Conservation (phyloP, 495 filamentous ascomycete genomes). For the Apiosordaria backusii region DNA sequence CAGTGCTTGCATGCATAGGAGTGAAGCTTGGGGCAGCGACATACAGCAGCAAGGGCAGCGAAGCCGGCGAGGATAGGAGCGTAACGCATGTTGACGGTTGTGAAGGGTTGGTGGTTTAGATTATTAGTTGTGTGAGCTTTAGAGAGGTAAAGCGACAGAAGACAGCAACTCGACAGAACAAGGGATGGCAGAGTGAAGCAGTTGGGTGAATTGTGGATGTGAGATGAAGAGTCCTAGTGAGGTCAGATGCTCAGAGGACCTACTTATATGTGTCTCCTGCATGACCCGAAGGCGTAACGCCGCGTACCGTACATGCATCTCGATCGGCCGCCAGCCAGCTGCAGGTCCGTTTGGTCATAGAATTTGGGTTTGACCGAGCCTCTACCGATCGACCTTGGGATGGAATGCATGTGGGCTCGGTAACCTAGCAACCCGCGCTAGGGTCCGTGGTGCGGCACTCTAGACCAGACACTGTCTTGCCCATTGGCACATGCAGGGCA, state of each 20-base stretch:
- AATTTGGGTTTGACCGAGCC: neutral
- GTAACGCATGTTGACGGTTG: constrained; percentile 28
- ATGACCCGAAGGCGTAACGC: neutral
- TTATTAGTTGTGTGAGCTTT: neutral
- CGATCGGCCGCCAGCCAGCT: constrained; percentile 3
- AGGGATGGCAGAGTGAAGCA: neutral
- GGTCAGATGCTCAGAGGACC: neutral
- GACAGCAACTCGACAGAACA: neutral
- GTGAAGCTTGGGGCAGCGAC: neutral
- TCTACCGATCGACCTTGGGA: constrained; percentile 1
- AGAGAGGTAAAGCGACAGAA: neutral
- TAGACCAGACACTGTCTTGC: neutral
- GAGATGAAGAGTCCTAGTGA: neutral
- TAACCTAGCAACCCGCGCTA: neutral
- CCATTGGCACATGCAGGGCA: neutral
- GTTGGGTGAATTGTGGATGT: neutral
- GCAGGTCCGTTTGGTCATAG: neutral
- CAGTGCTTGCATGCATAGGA: neutral
- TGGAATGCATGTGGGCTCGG: neutral
- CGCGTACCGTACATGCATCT: neutral
- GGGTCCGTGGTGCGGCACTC: neutral
- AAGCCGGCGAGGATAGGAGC: constrained; percentile 25
- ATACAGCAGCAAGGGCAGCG: constrained; percentile 29
- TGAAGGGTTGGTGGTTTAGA: neutral
- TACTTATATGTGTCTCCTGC: neutral